phyloP scores from a whole-genome alignment of 1,284 basidiomycete species.

The Anthracocystis setariae region DNA sequence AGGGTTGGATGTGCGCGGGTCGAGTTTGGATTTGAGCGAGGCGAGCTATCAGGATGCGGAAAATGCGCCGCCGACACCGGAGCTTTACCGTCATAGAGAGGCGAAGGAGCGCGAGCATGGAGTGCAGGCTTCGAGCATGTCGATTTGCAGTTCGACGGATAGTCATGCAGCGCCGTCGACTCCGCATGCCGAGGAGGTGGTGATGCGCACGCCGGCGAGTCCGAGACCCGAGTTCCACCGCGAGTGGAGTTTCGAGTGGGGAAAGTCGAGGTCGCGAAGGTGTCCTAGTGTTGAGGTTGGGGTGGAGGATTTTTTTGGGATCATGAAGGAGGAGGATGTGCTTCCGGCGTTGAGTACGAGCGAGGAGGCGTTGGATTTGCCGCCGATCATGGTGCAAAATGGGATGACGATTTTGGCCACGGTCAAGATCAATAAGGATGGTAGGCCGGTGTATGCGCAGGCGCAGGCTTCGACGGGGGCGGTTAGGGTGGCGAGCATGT shows the following conservation, averaged over 20 bases:
- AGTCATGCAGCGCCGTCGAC: conserved; percentile 41
- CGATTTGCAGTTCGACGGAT: conserved; percentile 42
- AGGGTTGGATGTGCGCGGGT: conserved; percentile 6
- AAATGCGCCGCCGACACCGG: conserved; percentile 37
- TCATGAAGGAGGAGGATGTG: conserved; percentile 35
- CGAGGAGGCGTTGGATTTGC: conserved; percentile 54
- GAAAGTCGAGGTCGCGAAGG: conserved; percentile 21
- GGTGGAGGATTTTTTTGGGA: conserved; percentile 63
- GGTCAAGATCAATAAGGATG: conserved; percentile 31
- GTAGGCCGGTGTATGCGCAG: conserved; percentile 17
- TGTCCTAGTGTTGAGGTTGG: conserved; percentile 1
- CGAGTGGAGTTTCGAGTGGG: conserved; percentile 58
- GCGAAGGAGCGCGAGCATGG: conserved; percentile 21
- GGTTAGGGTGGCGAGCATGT: conserved; percentile 28
- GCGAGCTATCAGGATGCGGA: conserved; percentile 35
- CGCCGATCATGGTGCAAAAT: conserved; percentile 50
- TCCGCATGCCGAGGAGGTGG: conserved; percentile 6
- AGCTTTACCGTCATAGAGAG: conserved; percentile 23
- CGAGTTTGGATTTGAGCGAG: conserved; percentile 40
- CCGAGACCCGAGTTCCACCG: conserved; percentile 59
- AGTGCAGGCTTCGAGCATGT: conserved; percentile 15
- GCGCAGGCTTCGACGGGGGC: background rate
- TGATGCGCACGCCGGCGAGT: conserved; percentile 13
- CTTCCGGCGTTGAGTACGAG: conserved; percentile 51
- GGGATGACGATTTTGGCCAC: conserved; percentile 19